A percentile compares a stretch with the other conserved stretches of the same genome.
phyloP scores from a whole-genome alignment of 1,284 basidiomycete genomes.

The Irpex sp. region DNA sequence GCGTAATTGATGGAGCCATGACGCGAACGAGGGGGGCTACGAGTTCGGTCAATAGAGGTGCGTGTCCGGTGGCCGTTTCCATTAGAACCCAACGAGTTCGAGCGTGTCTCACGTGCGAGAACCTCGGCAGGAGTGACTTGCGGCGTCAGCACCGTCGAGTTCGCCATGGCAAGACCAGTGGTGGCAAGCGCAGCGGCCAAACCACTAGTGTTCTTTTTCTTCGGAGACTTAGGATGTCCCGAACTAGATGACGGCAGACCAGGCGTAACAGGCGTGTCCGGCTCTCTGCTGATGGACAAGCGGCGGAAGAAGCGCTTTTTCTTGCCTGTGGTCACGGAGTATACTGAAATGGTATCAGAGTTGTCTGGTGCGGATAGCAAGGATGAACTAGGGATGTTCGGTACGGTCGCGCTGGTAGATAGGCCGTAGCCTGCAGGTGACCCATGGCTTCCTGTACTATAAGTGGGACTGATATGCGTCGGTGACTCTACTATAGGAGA shows the following conservation, averaged over 20 bases:
- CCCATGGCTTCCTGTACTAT: slow-evolving; percentile 8
- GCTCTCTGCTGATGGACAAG: slow-evolving; percentile 14
- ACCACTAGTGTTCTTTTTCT: slow-evolving; percentile 29
- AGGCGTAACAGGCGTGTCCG: slow-evolving; percentile 22
- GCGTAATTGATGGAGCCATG: slow-evolving; percentile 23
- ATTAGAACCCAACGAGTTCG: slow-evolving; percentile 18
- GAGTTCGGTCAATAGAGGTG: slow-evolving; percentile 14
- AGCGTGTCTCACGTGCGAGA: slow-evolving; percentile 25
- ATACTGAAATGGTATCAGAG: slow-evolving; percentile 38
- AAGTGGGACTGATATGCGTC: slow-evolving; percentile 26
- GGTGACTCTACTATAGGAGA: slow-evolving; percentile 40
- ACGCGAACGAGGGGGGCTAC: slow-evolving; percentile 19
- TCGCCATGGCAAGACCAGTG: slow-evolving; percentile 63
- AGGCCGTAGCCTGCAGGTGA: slow-evolving; percentile 21
- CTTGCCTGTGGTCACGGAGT: slow-evolving; percentile 32
- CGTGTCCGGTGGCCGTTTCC: slow-evolving; percentile 16
- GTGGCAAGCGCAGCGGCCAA: slow-evolving; percentile 66
- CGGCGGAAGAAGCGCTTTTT: slow-evolving; percentile 31
- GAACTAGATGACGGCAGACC: slow-evolving; percentile 19
- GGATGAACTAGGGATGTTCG: slow-evolving; percentile 18
- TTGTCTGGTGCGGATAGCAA: slow-evolving; percentile 29
- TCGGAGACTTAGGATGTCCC: slow-evolving; percentile 19
- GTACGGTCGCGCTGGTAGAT: slow-evolving; percentile 18
- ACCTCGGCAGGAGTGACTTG: slow-evolving; percentile 35
- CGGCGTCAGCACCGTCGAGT: slow-evolving; percentile 44